phyloP scores from a whole-genome alignment of 257 asterid species.

The Coffea canephora region DNA sequence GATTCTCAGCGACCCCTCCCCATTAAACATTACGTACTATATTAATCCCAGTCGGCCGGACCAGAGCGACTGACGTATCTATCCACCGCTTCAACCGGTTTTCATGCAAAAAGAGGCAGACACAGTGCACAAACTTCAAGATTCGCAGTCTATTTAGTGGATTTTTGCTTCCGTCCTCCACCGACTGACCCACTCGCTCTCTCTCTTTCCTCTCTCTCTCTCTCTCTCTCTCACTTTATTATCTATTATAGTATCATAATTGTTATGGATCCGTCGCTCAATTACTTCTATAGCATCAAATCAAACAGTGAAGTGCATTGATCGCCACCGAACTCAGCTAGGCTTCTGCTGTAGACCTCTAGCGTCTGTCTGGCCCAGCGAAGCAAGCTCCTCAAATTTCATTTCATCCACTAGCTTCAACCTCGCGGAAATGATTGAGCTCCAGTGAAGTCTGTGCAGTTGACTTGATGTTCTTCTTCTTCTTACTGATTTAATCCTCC shows the following conservation, averaged over 20 bases:
- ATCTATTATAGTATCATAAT: too few relatives aligned
- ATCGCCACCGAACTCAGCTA: not conserved
- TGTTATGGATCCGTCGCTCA: not conserved
- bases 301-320: slow-evolving; percentile 1
- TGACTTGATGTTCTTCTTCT: not conserved
- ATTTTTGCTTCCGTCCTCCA: not conserved
- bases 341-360: too few relatives aligned
- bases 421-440: not conserved
- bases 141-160: slow-evolving; percentile 23
- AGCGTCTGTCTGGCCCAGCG: not conserved
- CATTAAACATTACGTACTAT: too few relatives aligned
- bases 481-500: not conserved
- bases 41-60: slow-evolving; percentile 9
- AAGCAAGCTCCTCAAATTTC: not conserved
- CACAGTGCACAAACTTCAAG: slow-evolving; percentile 49
- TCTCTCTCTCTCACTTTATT: not conserved
- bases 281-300: not conserved
- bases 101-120: slow-evolving; percentile 43
- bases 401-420: not conserved
- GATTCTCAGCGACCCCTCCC: slow-evolving; percentile 2
- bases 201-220: not conserved
- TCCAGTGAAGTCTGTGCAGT: not conserved
- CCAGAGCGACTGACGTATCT: not conserved
- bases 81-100: slow-evolving; percentile 36
- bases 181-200: slow-evolving; percentile 4